Conservation (phyloP, 2,329 filamentous ascomycete species). For the Penicillium sp. region DNA sequence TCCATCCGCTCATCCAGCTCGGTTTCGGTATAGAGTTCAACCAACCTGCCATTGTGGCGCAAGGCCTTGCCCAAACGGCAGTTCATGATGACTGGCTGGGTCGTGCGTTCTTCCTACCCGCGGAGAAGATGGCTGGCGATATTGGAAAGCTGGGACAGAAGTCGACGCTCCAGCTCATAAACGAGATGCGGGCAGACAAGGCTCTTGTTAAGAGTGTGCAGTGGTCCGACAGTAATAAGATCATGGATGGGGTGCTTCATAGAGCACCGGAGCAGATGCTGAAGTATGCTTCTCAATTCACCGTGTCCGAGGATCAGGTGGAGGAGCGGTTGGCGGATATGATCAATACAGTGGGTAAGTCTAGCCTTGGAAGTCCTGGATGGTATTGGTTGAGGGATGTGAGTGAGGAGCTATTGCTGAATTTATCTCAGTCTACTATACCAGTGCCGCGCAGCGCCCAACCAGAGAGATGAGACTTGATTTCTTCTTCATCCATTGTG, state of each 20-base stretch:
- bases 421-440: constrained; percentile 49
- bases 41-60: constrained; percentile 77
- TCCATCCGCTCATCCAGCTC: constrained; percentile 82
- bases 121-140: constrained; percentile 37
- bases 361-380: neutral
- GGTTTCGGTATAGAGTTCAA: constrained; percentile 81
- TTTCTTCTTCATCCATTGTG: constrained; percentile 78
- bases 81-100: constrained; percentile 63
- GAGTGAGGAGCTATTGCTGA: neutral
- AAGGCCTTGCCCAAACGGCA: constrained; percentile 74
- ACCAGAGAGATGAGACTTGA: constrained; percentile 71
- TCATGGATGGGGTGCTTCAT: constrained; percentile 66
- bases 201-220: constrained; percentile 57
- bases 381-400: neutral
- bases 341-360: constrained; percentile 61
- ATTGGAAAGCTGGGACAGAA: constrained; percentile 34
- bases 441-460: constrained; percentile 62
- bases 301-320: constrained; percentile 57
- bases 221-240: constrained; percentile 60
- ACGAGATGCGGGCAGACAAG: constrained; percentile 57
- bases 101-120: constrained; percentile 49
- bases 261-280: constrained; percentile 66
- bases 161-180: constrained; percentile 60
- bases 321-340: constrained; percentile 63
- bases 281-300: constrained; percentile 59